phyloP scores from a whole-genome alignment of 148 eudicot species.

The Selenicereus undatus region DNA sequence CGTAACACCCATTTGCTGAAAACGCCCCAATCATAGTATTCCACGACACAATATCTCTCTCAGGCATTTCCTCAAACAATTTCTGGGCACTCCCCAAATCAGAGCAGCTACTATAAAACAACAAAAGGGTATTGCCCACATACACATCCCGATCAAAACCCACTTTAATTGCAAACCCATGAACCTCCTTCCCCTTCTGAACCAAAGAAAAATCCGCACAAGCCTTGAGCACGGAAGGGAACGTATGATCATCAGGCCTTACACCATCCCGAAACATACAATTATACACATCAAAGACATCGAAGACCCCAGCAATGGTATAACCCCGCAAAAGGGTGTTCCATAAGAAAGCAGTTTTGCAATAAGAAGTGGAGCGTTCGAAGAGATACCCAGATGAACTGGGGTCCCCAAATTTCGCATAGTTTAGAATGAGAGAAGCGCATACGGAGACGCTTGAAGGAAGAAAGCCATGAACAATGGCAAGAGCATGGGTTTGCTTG shows the following conservation, averaged over 20 bases:
- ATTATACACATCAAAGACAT: slow-evolving; percentile 40
- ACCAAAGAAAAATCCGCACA: slow-evolving; percentile 39
- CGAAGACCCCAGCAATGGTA: slow-evolving; percentile 26
- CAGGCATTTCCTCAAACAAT: slow-evolving; percentile 69
- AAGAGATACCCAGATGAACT: slow-evolving; percentile 31
- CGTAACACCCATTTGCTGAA: slow-evolving; percentile 25
- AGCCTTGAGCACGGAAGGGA: slow-evolving; percentile 60
- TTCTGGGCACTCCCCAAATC: slow-evolving; percentile 30
- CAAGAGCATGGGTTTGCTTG: slow-evolving; percentile 53
- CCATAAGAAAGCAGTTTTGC: slow-evolving; percentile 55
- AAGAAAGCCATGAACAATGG: slow-evolving; percentile 38
- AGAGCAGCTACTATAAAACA: slow-evolving; percentile 52
- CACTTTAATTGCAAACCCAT: slow-evolving; percentile 50
- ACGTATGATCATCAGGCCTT: slow-evolving; percentile 62
- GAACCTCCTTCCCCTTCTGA: slow-evolving; percentile 57
- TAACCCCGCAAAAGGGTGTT: slow-evolving; percentile 57
- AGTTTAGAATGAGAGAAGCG: slow-evolving; percentile 54
- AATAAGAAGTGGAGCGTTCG: slow-evolving; percentile 26
- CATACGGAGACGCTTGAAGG: slow-evolving; percentile 53
- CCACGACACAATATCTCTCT: slow-evolving; percentile 67
- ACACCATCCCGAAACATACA: slow-evolving; percentile 36
- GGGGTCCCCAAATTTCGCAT: slow-evolving; percentile 35
- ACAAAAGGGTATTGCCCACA: slow-evolving; percentile 62
- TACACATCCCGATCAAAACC: slow-evolving; percentile 49
- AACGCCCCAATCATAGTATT: slow-evolving; percentile 57